Evolutionary conservation across 2,329 filamentous ascomycete genomes (phyloP).

Genomic region (Beauveria asiatica): DNA sequence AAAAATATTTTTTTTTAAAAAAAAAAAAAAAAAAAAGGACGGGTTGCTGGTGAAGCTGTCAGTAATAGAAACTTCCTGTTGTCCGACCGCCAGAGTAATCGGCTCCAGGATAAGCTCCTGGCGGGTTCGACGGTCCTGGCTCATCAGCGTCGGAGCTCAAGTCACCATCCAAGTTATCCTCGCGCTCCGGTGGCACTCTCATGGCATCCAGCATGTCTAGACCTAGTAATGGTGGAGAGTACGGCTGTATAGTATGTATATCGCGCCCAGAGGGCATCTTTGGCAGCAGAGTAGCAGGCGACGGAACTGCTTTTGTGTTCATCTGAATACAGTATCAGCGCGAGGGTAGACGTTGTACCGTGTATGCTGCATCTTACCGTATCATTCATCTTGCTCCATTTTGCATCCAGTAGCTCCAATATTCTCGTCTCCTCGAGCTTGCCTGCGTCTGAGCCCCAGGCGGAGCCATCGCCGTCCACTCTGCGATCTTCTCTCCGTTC

Average conservation of each 20-base stretch:
- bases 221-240: conserved; percentile 56
- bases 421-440: conserved; percentile 77
- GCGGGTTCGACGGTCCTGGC: conserved; percentile 24
- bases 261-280: conserved; percentile 84
- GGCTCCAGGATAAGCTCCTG: conserved; percentile 43
- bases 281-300: conserved; percentile 60
- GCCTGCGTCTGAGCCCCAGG: conserved; percentile 78
- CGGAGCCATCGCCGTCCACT: conserved; percentile 57
- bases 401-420: conserved; percentile 75
- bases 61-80: conserved; percentile 32
- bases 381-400: conserved; percentile 91
- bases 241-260: conserved; percentile 66
- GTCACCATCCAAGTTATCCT: conserved; percentile 25
- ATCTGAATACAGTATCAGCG: conserved; percentile 41
- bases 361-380: conserved; percentile 48
- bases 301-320: conserved; percentile 69
- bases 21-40: neutral
- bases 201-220: conserved; percentile 54
- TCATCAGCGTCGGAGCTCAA: conserved; percentile 32
- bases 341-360: conserved; percentile 3
- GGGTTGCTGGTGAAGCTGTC: neutral
- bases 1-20: too few relatives aligned
- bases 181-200: conserved; percentile 32
- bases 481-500: conserved; percentile 73
- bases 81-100: conserved; percentile 27